phyloP scores from a whole-genome alignment of 2,329 filamentous ascomycete genomes.

The Teratosphaeria nubilosa region DNA sequence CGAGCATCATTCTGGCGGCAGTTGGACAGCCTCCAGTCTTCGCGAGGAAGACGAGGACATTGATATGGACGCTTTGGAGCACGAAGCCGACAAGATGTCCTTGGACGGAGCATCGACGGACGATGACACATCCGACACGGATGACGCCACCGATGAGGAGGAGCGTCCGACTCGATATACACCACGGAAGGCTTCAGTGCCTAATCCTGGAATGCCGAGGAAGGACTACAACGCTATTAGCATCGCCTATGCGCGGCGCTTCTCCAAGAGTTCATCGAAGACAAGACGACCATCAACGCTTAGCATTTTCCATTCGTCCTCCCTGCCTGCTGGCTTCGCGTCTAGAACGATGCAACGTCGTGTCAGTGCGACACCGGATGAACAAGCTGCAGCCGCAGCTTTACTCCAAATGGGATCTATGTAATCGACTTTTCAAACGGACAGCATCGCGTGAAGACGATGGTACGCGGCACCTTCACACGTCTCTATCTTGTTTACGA shows the following conservation, averaged over 20 bases:
- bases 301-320: slow-evolving; percentile 9
- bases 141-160: slow-evolving; percentile 84
- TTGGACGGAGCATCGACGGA: slow-evolving; percentile 58
- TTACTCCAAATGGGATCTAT: slow-evolving; percentile 68
- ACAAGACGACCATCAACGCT: slow-evolving; percentile 8
- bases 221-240: slow-evolving; percentile 22
- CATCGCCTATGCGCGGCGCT: slow-evolving; percentile 18
- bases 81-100: slow-evolving; percentile 94
- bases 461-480: not conserved
- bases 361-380: slow-evolving; percentile 48
- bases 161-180: slow-evolving; percentile 75
- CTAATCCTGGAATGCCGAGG: slow-evolving; percentile 18
- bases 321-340: slow-evolving; percentile 12
- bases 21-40: slow-evolving; percentile 57
- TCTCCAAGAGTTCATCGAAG: slow-evolving; percentile 11
- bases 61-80: slow-evolving; percentile 60
- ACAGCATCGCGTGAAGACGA: not conserved
- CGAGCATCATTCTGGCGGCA: slow-evolving; percentile 41
- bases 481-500: slow-evolving; percentile 13
- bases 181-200: slow-evolving; percentile 54
- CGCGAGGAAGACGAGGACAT: slow-evolving; percentile 51
- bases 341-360: slow-evolving; percentile 4
- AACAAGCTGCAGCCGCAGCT: slow-evolving; percentile 73
- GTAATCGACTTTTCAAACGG: slow-evolving; percentile 21
- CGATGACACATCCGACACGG: slow-evolving; percentile 49